Conservation (phyloP, 192 early-diverging fungal genomes). For the Diversispora epigaea region DNA sequence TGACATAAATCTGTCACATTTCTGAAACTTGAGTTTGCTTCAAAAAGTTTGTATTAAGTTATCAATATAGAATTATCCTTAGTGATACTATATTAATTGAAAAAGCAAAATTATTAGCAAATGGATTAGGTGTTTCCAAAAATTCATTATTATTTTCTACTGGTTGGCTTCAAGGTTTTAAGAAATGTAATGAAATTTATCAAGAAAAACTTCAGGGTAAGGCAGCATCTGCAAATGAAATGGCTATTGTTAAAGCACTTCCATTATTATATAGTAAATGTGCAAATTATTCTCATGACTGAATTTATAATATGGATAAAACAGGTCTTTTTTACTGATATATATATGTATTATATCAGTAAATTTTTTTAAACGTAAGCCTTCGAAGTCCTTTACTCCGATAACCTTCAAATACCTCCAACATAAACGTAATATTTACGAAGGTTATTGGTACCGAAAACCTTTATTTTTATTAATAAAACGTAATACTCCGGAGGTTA, state of each 20-base stretch:
- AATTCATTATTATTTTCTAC: conserved; percentile 36
- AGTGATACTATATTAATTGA: conserved; percentile 36
- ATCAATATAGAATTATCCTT: conserved; percentile 14
- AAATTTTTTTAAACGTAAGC: no score
- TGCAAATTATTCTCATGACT: conserved; percentile 17
- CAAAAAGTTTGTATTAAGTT: conserved; percentile 30
- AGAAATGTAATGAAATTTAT: conserved; percentile 39
- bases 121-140: conserved; percentile 29
- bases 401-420: no score
- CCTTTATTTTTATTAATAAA: no score
- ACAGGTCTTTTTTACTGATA: conserved; percentile 17
- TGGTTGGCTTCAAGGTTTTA: conserved; percentile 45
- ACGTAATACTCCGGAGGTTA: no score
- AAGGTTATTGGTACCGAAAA: no score
- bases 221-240: neutral
- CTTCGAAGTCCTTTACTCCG: no score
- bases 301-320: conserved; percentile 31
- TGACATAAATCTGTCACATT: conserved; percentile 37
- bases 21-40: conserved; percentile 38
- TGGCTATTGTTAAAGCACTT: neutral
- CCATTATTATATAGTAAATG: conserved; percentile 16
- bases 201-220: conserved; percentile 15
- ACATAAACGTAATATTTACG: no score
- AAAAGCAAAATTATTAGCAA: conserved; percentile 34
- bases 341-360: neutral